Evolutionary conservation across 345 rosid species (phyloP).

Genomic region (Populus tremula): DNA sequence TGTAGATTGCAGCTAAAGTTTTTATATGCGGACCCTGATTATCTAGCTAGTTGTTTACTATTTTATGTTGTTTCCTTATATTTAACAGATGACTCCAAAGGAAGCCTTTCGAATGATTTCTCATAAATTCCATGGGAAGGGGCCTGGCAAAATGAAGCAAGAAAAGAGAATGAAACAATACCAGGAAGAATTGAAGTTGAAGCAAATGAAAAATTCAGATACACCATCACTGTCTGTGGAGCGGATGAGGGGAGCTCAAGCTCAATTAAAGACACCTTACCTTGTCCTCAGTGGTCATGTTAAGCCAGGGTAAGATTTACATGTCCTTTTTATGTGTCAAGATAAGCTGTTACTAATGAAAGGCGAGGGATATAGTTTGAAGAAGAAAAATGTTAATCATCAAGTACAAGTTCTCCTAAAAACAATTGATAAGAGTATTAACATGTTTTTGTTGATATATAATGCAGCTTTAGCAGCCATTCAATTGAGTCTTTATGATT

Average conservation of each 20-base stretch:
- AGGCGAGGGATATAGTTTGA: not conserved
- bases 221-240: slow-evolving; percentile 86
- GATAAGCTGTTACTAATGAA: not conserved
- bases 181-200: slow-evolving; percentile 83
- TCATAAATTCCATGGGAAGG: slow-evolving; percentile 96
- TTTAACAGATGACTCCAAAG: slow-evolving; percentile 78
- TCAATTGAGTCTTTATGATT: not conserved
- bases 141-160: slow-evolving; percentile 98
- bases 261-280: slow-evolving; percentile 80
- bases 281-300: slow-evolving; percentile 97
- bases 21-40: not conserved
- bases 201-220: slow-evolving; percentile 98
- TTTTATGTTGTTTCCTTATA: slow-evolving; percentile 2
- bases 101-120: slow-evolving; percentile 83
- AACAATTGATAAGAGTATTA: not conserved
- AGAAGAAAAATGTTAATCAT: not conserved
- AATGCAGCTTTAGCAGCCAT: not conserved
- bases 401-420: not conserved
- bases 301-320: slow-evolving; percentile 71
- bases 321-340: not conserved
- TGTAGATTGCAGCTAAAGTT: not conserved
- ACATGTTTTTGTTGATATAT: not conserved
- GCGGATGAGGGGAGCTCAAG: slow-evolving; percentile 96
- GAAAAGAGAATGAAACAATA: slow-evolving; percentile 92
- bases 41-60: not conserved